phyloP scores from a whole-genome alignment of 2,329 filamentous ascomycete species.

The Mycosphaerella arachidis region DNA sequence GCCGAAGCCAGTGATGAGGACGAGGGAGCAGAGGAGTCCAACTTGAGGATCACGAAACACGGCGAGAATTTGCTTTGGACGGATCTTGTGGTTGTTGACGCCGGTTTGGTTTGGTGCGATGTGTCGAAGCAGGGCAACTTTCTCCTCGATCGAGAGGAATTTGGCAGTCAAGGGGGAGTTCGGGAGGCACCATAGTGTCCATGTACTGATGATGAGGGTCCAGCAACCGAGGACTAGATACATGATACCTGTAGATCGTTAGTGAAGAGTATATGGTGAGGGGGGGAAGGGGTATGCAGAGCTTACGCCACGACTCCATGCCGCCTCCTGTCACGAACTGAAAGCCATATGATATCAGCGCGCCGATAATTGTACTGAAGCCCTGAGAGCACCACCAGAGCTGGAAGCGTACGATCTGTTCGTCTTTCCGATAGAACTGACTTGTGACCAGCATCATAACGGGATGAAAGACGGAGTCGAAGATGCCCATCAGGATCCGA shows the following conservation, averaged over 20 bases:
- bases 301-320: conserved; percentile 18
- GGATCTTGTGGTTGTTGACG: conserved; percentile 44
- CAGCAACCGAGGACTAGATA: conserved; percentile 45
- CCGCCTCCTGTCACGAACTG: conserved; percentile 37
- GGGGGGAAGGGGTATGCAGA: background rate
- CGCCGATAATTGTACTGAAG: conserved; percentile 52
- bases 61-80: conserved; percentile 49
- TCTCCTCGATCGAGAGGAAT: conserved; percentile 56
- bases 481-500: conserved; percentile 15
- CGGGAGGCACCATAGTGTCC: conserved; percentile 27
- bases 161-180: conserved; percentile 68
- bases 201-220: conserved; percentile 36
- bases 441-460: conserved; percentile 17
- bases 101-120: conserved; percentile 42
- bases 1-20: conserved; percentile 40
- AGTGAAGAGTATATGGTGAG: background rate
- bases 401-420: conserved; percentile 58
- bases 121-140: conserved; percentile 45
- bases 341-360: conserved; percentile 53
- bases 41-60: conserved; percentile 59
- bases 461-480: conserved; percentile 12
- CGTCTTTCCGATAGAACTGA: conserved; percentile 34
- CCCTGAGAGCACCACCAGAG: conserved; percentile 63
- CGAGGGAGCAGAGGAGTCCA: conserved; percentile 37
- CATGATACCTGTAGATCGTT: conserved; percentile 16